These are phyloP conservation scores for Hemileccinum hortonii DNA, from an alignment of 1,284 basidiomycete species.

Conservation along the genomic window DNA sequence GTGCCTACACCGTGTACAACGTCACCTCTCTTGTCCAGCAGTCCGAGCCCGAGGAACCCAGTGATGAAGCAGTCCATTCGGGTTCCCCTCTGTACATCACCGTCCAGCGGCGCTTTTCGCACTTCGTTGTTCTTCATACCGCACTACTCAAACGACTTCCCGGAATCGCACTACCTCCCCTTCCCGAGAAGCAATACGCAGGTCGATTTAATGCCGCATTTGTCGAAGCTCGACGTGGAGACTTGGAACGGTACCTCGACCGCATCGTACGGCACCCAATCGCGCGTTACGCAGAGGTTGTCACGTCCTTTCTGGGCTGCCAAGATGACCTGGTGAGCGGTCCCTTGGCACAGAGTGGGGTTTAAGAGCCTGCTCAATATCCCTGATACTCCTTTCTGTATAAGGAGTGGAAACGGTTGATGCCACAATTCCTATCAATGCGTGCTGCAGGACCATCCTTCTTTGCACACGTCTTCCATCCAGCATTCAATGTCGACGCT, in stretches of 20 bases:
- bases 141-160: constrained; percentile 65
- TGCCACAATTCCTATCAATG: constrained; percentile 59
- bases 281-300: constrained; percentile 72
- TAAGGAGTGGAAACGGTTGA: constrained; percentile 71
- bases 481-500: constrained; percentile 77
- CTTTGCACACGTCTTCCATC: constrained; percentile 79
- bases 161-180: constrained; percentile 74
- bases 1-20: constrained; percentile 73
- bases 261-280: constrained; percentile 76
- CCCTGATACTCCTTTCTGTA: constrained; percentile 1
- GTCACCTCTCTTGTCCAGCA: constrained; percentile 70
- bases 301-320: constrained; percentile 79
- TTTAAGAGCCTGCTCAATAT: constrained; percentile 12
- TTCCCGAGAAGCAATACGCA: constrained; percentile 82
- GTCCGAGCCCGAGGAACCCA: constrained; percentile 27
- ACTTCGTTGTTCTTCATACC: constrained; percentile 77
- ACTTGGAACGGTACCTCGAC: constrained; percentile 75
- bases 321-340: constrained; percentile 65
- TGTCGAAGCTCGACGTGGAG: constrained; percentile 76
- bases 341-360: constrained; percentile 1
- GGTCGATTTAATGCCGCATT: constrained; percentile 79
- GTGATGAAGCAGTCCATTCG: constrained; percentile 23
- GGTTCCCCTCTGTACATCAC: constrained; percentile 56
- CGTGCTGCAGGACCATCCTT: constrained; percentile 68
- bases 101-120: constrained; percentile 79